Conservation (phyloP, 1,139 yeast species). For the Tardiomyces blankii region DNA sequence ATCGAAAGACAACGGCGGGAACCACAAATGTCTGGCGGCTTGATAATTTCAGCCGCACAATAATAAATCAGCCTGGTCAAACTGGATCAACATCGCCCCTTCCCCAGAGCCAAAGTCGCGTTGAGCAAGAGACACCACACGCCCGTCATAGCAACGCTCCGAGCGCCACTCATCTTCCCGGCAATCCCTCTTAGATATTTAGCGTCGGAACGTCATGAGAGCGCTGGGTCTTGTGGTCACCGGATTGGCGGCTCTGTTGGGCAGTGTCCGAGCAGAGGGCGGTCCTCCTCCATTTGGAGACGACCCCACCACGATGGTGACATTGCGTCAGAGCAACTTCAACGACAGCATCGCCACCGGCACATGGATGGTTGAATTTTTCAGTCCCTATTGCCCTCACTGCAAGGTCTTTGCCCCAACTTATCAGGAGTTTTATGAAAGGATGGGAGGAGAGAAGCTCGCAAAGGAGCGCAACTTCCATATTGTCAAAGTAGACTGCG, state of each 20-base stretch:
- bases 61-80: too few relatives aligned
- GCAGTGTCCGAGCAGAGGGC: not conserved
- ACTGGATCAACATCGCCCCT: too few relatives aligned
- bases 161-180: too few relatives aligned
- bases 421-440: slow-evolving; percentile 21
- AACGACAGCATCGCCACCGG: slow-evolving; percentile 14
- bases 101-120: too few relatives aligned
- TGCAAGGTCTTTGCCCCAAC: slow-evolving; percentile 29
- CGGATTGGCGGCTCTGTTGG: not conserved
- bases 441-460: slow-evolving; percentile 14
- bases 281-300: not conserved
- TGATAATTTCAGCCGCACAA: too few relatives aligned
- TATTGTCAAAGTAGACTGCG: slow-evolving; percentile 31
- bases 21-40: too few relatives aligned
- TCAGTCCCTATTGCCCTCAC: slow-evolving; percentile 32
- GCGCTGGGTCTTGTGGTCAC: not conserved
- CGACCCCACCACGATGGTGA: too few relatives aligned
- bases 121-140: too few relatives aligned
- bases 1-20: too few relatives aligned
- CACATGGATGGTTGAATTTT: slow-evolving; percentile 31
- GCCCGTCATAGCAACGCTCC: too few relatives aligned
- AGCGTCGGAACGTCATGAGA: too few relatives aligned
- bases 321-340: slow-evolving; percentile 8
- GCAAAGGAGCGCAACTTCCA: slow-evolving; percentile 14
- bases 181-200: too few relatives aligned